Percentiles rank a stretch among this genome's conserved stretches.
These are phyloP conservation scores for Cornus florida DNA, from an alignment of 148 eudicot species.

Conservation along the genomic window DNA sequence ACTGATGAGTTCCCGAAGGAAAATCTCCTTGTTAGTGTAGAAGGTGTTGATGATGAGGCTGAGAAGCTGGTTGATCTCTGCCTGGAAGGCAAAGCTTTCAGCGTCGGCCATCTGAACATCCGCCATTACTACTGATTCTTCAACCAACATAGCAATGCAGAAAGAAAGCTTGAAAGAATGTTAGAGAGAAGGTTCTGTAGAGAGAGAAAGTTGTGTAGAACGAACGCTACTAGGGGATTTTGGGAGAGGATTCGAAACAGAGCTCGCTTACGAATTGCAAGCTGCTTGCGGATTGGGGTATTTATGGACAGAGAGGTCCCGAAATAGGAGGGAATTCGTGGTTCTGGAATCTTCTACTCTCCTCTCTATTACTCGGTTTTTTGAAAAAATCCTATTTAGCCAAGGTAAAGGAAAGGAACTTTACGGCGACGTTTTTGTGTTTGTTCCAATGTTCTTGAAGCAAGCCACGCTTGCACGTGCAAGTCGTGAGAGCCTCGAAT, in stretches of 20 bases:
- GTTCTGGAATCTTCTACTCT: background rate
- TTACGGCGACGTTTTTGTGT: background rate
- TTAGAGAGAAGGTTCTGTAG: no score
- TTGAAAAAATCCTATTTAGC: no score
- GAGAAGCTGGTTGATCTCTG: conserved; percentile 78
- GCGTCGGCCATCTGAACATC: conserved; percentile 66
- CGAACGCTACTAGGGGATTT: background rate
- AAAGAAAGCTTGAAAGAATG: background rate
- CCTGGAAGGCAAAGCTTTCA: conserved; percentile 91
- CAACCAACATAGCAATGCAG: no score
- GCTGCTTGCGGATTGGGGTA: background rate
- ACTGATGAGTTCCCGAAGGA: conserved; percentile 79
- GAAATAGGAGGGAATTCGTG: background rate
- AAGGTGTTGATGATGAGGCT: conserved; percentile 91
- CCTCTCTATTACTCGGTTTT: background rate
- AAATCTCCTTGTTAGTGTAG: conserved; percentile 94
- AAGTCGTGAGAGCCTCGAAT: no score
- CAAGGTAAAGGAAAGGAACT: background rate
- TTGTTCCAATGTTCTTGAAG: background rate
- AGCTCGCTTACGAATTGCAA: background rate
- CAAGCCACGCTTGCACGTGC: no score
- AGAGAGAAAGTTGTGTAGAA: background rate
- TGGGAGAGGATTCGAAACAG: no score
- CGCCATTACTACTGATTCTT: conserved; percentile 32
- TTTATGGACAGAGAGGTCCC: background rate